Evolutionary conservation across 768 basidiomycete genomes (phyloP).

Genomic region (Peribolospora baueri): DNA sequence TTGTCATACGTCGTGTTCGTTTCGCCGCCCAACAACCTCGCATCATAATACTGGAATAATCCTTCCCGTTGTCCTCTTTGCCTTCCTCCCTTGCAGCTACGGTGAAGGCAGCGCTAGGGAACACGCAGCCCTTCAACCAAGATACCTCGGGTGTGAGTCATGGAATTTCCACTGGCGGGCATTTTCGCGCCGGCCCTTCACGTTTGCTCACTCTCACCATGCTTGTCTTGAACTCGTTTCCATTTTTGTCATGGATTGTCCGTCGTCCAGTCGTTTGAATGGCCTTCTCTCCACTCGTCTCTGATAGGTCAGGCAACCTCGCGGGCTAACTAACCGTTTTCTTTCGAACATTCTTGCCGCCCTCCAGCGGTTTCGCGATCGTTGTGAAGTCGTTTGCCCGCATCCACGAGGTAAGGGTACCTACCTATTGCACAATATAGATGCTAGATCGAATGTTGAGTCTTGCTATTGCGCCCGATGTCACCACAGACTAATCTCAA

Average conservation of each 20-base stretch:
- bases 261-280: too few relatives aligned
- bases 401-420: slow-evolving; percentile 51
- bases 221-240: not conserved
- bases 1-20: not conserved
- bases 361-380: slow-evolving; percentile 40
- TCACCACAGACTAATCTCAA: slow-evolving; percentile 18
- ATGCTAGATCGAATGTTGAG: not conserved
- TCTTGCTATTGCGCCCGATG: not conserved
- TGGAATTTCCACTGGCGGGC: not conserved
- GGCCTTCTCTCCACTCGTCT: too few relatives aligned
- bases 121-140: slow-evolving; percentile 87
- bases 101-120: slow-evolving; percentile 95
- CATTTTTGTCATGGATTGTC: not conserved
- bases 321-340: too few relatives aligned
- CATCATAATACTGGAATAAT: too few relatives aligned
- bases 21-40: not conserved
- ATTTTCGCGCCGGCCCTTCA: slow-evolving; percentile 11
- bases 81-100: slow-evolving; percentile 36
- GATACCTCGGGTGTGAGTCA: slow-evolving; percentile 24
- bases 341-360: not conserved
- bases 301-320: slow-evolving; percentile 12
- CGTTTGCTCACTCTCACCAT: slow-evolving; percentile 34
- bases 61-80: not conserved
- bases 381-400: slow-evolving; percentile 86
- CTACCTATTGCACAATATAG: not conserved